Conservation (phyloP, 1,284 basidiomycete genomes). For the Ganoderma meredithae region DNA sequence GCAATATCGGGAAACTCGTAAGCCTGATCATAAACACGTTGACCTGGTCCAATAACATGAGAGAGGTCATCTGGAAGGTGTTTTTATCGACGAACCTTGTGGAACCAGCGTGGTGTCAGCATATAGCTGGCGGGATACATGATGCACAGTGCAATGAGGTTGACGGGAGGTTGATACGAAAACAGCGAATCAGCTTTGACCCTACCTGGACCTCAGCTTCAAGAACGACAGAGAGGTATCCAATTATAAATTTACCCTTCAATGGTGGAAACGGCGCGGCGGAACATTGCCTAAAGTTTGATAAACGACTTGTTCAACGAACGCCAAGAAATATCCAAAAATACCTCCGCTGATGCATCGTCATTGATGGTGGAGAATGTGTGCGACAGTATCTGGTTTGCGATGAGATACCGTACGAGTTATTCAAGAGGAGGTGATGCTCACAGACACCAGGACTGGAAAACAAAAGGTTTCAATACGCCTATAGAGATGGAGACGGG, state of each 20-base stretch:
- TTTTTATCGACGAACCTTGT: constrained; percentile 62
- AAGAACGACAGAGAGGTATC: neutral
- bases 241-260: constrained; percentile 67
- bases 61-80: constrained; percentile 7
- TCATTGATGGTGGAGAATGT: constrained; percentile 93
- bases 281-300: constrained; percentile 81
- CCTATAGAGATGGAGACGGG: constrained; percentile 18
- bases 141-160: constrained; percentile 81
- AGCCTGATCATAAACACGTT: constrained; percentile 88
- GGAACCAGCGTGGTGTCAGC: constrained; percentile 82
- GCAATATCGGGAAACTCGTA: constrained; percentile 87
- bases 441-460: constrained; percentile 79
- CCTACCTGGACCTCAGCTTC: constrained; percentile 44
- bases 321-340: constrained; percentile 13
- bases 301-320: neutral
- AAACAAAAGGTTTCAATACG: constrained; percentile 2
- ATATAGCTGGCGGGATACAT: constrained; percentile 87
- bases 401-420: no score
- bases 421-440: constrained; percentile 34
- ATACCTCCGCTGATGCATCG: constrained; percentile 89
- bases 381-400: constrained; percentile 85
- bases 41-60: constrained; percentile 54
- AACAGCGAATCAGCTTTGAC: constrained; percentile 91
- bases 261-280: constrained; percentile 88
- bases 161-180: constrained; percentile 92